A percentile compares a stretch with the other conserved stretches of the same genome.
These are phyloP conservation scores for Kazachstania africana DNA, from an alignment of 805 yeast species.

Conservation along the genomic window DNA sequence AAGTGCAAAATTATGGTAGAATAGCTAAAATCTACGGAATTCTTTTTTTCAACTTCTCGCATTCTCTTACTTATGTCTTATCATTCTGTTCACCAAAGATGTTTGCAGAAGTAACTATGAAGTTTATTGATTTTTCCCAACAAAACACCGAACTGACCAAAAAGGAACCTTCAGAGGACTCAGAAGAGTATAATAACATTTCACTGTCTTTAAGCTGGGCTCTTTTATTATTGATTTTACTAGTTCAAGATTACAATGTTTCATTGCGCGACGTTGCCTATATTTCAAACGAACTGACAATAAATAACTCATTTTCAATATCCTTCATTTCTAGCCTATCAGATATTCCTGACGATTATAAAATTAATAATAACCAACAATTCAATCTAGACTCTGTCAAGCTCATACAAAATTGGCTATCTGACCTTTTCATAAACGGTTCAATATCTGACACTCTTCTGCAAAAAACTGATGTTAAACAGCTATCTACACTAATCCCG, in stretches of 20 bases:
- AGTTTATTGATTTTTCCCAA: constrained; percentile 39
- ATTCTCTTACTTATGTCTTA: constrained; percentile 31
- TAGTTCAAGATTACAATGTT: constrained; percentile 31
- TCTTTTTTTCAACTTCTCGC: constrained; percentile 32
- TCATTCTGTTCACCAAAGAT: constrained; percentile 35
- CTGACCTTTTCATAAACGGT: constrained; percentile 68
- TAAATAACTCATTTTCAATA: constrained; percentile 23
- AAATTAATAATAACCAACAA: constrained; percentile 18
- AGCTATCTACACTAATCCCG: constrained; percentile 60
- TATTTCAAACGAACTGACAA: constrained; percentile 8
- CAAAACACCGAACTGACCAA: constrained; percentile 6
- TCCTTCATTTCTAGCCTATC: constrained; percentile 18
- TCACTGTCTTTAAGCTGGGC: constrained; percentile 62
- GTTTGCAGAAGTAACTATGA: constrained; percentile 34
- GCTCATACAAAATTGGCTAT: constrained; percentile 58
- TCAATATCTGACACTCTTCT: constrained; percentile 81
- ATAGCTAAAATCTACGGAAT: constrained; percentile 43
- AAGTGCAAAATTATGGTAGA: constrained; percentile 31
- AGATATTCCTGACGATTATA: constrained; percentile 14
- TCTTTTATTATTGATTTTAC: constrained; percentile 33
- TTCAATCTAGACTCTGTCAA: constrained; percentile 19
- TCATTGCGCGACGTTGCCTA: constrained; percentile 20
- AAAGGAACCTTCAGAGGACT: constrained; percentile 14
- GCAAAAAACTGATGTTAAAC: constrained; percentile 51
- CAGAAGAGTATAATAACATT: constrained; percentile 33